These are phyloP conservation scores for Daldinia caldariorum DNA, from an alignment of 495 filamentous ascomycete genomes.

Conservation along the genomic window DNA sequence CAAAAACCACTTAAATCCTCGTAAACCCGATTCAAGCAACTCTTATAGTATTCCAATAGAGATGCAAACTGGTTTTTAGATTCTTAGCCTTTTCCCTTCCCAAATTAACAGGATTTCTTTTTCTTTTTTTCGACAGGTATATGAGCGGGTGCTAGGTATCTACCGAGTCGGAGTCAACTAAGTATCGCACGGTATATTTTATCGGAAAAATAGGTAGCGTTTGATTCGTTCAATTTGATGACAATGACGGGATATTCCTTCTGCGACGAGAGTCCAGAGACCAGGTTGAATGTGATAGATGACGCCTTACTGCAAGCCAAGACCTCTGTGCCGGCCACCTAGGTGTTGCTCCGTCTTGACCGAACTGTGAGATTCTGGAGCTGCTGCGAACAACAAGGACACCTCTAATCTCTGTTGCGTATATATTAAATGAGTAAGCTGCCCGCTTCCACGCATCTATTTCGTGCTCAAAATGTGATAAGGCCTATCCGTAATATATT, in stretches of 20 bases:
- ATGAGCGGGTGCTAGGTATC: slow-evolving; percentile 4
- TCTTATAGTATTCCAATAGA: slow-evolving; percentile 9
- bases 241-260: slow-evolving; percentile 20
- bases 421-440: slow-evolving; percentile 24
- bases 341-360: slow-evolving; percentile 18
- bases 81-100: not conserved
- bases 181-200: slow-evolving; percentile 8
- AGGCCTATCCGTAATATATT: slow-evolving; percentile 34
- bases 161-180: slow-evolving; percentile 14
- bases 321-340: slow-evolving; percentile 15
- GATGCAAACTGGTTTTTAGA: not conserved
- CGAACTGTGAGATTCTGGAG: slow-evolving; percentile 13
- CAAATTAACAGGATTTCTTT: not conserved
- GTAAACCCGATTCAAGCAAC: not conserved
- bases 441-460: not conserved
- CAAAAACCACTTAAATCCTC: slow-evolving; percentile 5
- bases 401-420: slow-evolving; percentile 14
- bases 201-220: slow-evolving; percentile 6
- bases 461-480: slow-evolving; percentile 1
- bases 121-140: slow-evolving; percentile 4
- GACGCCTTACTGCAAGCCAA: slow-evolving; percentile 35
- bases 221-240: slow-evolving; percentile 23
- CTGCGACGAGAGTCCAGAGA: slow-evolving; percentile 4
- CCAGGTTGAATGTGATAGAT: slow-evolving; percentile 21
- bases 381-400: not conserved